These are phyloP conservation scores for Andrographis paniculata DNA, from an alignment of 305 asterid genomes.

Conservation along the genomic window DNA sequence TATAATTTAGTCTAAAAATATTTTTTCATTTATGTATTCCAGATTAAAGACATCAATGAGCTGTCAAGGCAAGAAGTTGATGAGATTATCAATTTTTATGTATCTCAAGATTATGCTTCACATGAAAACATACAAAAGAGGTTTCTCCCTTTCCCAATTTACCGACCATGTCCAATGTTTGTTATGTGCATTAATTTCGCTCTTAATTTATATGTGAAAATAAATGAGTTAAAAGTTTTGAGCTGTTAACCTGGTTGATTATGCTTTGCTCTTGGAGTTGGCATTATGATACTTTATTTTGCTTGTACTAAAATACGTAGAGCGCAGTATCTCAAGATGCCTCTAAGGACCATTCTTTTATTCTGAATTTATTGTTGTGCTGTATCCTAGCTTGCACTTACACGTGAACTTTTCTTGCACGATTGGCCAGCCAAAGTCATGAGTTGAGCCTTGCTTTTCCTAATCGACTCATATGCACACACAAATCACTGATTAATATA, in stretches of 20 bases:
- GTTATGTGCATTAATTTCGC: neutral
- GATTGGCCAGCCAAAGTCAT: too few relatives aligned
- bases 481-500: neutral
- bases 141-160: slow-evolving; percentile 24
- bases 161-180: too few relatives aligned
- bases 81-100: slow-evolving; percentile 63
- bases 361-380: too few relatives aligned
- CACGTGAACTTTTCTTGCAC: too few relatives aligned
- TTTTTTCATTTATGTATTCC: slow-evolving; percentile 8
- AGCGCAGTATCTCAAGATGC: neutral
- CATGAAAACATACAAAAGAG: slow-evolving; percentile 78
- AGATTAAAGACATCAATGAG: slow-evolving; percentile 94
- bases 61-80: slow-evolving; percentile 95
- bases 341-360: neutral
- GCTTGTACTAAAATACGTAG: neutral
- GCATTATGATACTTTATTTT: too few relatives aligned
- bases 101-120: slow-evolving; percentile 45
- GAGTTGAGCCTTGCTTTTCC: too few relatives aligned
- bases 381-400: too few relatives aligned
- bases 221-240: too few relatives aligned
- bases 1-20: too few relatives aligned
- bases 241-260: too few relatives aligned
- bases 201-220: too few relatives aligned
- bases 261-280: too few relatives aligned
- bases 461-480: neutral